A percentile compares a stretch with the other conserved stretches of the same genome.
phyloP scores from a whole-genome alignment of 495 filamentous ascomycete species.

The Neurospora tetrasperma region DNA sequence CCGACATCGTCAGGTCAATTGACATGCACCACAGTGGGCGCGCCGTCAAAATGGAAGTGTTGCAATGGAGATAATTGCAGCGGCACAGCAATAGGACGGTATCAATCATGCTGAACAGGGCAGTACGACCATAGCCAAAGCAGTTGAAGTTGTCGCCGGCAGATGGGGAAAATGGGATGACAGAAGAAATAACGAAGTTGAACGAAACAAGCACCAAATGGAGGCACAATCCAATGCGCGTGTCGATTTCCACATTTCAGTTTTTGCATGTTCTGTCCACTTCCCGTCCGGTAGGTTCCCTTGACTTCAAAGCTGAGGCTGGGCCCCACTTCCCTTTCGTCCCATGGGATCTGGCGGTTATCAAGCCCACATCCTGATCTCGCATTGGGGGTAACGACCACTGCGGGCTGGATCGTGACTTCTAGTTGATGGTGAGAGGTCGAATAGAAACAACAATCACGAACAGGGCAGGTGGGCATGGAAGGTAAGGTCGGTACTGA shows the following conservation, averaged over 20 bases:
- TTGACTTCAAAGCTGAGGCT: background rate
- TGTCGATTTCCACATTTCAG: background rate
- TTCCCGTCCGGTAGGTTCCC: background rate
- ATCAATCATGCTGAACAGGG: background rate
- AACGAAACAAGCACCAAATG: background rate
- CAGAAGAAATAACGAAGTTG: background rate
- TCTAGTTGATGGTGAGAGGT: background rate
- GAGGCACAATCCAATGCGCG: background rate
- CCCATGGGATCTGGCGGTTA: background rate
- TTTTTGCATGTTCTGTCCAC: background rate
- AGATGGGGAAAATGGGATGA: background rate
- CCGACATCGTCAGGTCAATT: background rate
- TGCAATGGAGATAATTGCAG: background rate
- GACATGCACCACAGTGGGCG: background rate
- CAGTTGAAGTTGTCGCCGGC: background rate
- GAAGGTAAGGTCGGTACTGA: background rate
- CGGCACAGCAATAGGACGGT: background rate
- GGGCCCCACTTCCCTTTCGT: background rate
- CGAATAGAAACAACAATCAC: background rate
- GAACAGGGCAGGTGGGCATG: background rate
- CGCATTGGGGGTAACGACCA: background rate
- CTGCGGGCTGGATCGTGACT: background rate
- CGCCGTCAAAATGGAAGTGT: background rate
- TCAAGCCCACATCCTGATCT: background rate
- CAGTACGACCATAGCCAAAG: background rate